Conservation (phyloP, 1,139 yeast genomes). For the Casaregolazyma lundiana region DNA sequence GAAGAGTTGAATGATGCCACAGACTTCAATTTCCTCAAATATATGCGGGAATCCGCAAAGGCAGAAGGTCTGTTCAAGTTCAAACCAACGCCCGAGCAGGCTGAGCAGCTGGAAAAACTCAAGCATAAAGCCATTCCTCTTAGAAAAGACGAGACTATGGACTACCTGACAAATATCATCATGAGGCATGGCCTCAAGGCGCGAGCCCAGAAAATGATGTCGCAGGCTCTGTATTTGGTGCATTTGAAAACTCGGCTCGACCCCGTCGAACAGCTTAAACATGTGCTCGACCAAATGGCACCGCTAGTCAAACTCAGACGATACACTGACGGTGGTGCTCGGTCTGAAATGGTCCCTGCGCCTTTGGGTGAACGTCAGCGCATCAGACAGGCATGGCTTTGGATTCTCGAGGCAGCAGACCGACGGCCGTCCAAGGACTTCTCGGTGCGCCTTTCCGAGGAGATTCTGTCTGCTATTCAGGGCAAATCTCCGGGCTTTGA, state of each 20-base stretch:
- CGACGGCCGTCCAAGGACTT: constrained; percentile 77
- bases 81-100: constrained; percentile 56
- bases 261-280: constrained; percentile 71
- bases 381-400: constrained; percentile 75
- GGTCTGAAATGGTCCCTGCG: constrained; percentile 71
- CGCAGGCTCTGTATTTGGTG: constrained; percentile 76
- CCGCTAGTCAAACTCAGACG: constrained; percentile 80
- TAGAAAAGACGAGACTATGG: constrained; percentile 63
- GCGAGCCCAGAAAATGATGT: constrained; percentile 66
- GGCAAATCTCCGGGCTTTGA: constrained; percentile 85
- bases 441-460: constrained; percentile 87
- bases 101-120: constrained; percentile 48
- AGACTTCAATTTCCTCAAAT: constrained; percentile 22
- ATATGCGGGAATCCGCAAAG: constrained; percentile 6
- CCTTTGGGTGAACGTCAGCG: constrained; percentile 83
- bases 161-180: constrained; percentile 75
- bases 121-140: constrained; percentile 56
- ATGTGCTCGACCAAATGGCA: constrained; percentile 73
- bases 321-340: constrained; percentile 80
- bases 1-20: constrained; percentile 18
- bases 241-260: constrained; percentile 65
- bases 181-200: constrained; percentile 93
- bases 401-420: constrained; percentile 84
- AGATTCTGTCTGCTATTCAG: constrained; percentile 67
- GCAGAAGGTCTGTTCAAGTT: constrained; percentile 15